Evolutionary conservation across 2,329 filamentous ascomycete species (phyloP).

Genomic region (Clonostachys chloroleuca): DNA sequence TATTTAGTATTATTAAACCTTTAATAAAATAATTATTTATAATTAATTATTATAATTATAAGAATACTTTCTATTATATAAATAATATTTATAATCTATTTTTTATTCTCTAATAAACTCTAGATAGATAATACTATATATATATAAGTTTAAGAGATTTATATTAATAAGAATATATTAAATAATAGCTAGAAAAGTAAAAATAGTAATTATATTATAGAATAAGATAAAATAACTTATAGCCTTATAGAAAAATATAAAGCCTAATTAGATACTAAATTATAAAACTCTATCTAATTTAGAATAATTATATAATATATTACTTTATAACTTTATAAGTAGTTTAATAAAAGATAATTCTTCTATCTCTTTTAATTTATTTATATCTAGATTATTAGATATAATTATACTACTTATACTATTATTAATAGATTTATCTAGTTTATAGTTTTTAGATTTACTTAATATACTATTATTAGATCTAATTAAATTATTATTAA

Average conservation of each 20-base stretch:
- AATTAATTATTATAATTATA: constrained; percentile 2
- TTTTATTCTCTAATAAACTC: neutral
- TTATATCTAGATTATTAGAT: too few relatives aligned
- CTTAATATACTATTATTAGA: too few relatives aligned
- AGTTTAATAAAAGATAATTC: neutral
- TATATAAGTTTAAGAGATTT: neutral
- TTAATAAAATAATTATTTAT: neutral
- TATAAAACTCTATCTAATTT: neutral
- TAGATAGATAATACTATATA: neutral
- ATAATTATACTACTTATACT: too few relatives aligned
- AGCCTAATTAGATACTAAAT: neutral
- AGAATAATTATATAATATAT: neutral
- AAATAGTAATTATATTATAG: neutral
- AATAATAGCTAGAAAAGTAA: neutral
- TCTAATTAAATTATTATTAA: too few relatives aligned
- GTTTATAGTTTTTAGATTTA: too few relatives aligned
- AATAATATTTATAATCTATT: neutral
- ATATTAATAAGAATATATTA: neutral
- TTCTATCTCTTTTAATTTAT: neutral
- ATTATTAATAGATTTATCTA: too few relatives aligned
- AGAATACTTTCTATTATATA: neutral
- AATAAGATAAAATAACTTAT: neutral
- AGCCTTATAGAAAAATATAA: neutral
- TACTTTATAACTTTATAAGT: neutral
- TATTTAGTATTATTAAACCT: neutral